Percentiles rank a stretch among this genome's conserved stretches.
Conservation (phyloP, 257 asterid genomes). For the Plantago elongata region DNA sequence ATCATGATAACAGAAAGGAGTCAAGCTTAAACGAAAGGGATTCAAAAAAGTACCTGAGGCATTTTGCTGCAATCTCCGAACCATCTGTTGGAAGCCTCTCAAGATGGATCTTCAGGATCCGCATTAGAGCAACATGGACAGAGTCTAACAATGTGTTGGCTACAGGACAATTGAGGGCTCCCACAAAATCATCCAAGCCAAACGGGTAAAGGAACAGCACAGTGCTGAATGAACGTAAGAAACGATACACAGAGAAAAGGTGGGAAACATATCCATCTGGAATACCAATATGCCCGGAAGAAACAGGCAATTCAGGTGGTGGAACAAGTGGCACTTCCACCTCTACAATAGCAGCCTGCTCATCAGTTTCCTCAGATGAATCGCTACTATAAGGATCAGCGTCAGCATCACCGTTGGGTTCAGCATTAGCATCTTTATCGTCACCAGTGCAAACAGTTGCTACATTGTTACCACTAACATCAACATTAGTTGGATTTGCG, state of each 20-base stretch:
- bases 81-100: slow-evolving; percentile 62
- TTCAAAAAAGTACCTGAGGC: slow-evolving; percentile 48
- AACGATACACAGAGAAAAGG: slow-evolving; percentile 68
- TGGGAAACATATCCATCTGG: slow-evolving; percentile 60
- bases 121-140: slow-evolving; percentile 70
- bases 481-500: slow-evolving; percentile 11
- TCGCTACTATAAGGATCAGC: slow-evolving; percentile 43
- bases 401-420: slow-evolving; percentile 21
- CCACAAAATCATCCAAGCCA: slow-evolving; percentile 84
- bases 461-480: slow-evolving; percentile 10
- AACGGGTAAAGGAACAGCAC: slow-evolving; percentile 71
- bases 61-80: slow-evolving; percentile 58
- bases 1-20: background rate
- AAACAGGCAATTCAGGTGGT: slow-evolving; percentile 74
- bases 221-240: slow-evolving; percentile 68
- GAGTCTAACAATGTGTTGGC: slow-evolving; percentile 80
- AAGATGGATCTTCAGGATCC: slow-evolving; percentile 51
- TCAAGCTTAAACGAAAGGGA: slow-evolving; percentile 1
- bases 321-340: slow-evolving; percentile 50
- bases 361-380: slow-evolving; percentile 43
- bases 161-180: slow-evolving; percentile 67
- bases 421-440: slow-evolving; percentile 7
- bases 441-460: background rate
- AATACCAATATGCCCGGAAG: slow-evolving; percentile 70
- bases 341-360: slow-evolving; percentile 26